Evolutionary conservation across 208 protist species (phyloP).

Genomic region (Acanthamoeba triangularis): DNA sequence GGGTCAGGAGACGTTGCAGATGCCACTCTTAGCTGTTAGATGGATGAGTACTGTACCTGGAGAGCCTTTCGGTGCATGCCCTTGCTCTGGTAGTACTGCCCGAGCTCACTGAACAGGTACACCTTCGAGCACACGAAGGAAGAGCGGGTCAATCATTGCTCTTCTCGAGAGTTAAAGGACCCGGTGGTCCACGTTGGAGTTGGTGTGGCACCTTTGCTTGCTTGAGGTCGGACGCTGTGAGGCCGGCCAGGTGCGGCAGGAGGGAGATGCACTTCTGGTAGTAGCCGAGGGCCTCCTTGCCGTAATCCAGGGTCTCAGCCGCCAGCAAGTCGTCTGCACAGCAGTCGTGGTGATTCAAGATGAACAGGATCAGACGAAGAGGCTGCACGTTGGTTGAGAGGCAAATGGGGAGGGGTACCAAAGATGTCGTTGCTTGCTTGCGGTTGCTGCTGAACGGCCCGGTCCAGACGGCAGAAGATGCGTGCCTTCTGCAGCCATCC

Average conservation of each 20-base stretch:
- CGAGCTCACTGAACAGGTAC: neutral
- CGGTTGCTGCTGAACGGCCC: neutral
- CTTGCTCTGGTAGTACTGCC: slow-evolving; percentile 8
- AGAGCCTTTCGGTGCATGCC: neutral
- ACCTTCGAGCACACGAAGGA: neutral
- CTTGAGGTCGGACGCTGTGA: neutral
- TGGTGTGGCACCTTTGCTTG: neutral
- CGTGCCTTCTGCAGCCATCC: slow-evolving; percentile 29
- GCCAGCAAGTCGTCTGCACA: neutral
- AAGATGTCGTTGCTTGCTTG: neutral
- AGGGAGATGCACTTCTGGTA: neutral
- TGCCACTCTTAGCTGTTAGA: too few species aligned
- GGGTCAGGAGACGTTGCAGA: neutral
- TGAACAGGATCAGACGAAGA: too few species aligned
- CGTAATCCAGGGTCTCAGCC: neutral
- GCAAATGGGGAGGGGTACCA: neutral
- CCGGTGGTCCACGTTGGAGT: neutral
- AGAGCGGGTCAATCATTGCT: neutral
- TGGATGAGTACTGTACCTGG: neutral
- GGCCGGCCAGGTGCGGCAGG: neutral
- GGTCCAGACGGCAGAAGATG: slow-evolving; percentile 13
- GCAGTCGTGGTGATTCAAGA: neutral
- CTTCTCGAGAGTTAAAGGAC: neutral
- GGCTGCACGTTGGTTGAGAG: too few species aligned
- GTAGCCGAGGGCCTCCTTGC: neutral